Conservation (phyloP, 352 stramenopile species). For the Phytopythium oedochilum region DNA sequence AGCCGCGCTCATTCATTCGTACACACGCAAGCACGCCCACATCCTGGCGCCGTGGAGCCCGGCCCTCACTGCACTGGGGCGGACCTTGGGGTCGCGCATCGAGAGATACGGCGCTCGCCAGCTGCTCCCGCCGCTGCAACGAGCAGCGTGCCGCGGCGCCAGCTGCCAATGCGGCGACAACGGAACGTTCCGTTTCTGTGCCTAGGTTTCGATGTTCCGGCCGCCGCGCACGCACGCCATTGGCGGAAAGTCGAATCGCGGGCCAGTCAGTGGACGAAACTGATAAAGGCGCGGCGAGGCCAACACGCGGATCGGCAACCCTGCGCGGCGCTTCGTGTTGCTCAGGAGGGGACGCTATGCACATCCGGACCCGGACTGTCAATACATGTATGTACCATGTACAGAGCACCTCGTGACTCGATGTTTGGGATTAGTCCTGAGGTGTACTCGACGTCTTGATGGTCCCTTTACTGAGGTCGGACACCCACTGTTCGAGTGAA, state of each 20-base stretch:
- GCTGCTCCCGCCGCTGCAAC: conserved; percentile 1
- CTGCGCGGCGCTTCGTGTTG: neutral
- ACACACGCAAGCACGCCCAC: too few species aligned
- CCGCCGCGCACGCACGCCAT: neutral
- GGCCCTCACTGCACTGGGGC: too few species aligned
- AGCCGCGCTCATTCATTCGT: too few species aligned
- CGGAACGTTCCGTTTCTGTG: neutral
- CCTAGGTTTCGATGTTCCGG: neutral
- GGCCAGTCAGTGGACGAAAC: neutral
- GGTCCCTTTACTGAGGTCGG: too few species aligned
- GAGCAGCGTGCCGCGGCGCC: neutral
- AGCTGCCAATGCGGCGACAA: neutral
- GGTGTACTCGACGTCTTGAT: too few species aligned
- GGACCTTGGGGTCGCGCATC: neutral
- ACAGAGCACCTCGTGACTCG: too few species aligned
- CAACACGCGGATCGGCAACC: neutral
- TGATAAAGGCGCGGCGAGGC: neutral
- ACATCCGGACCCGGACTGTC: neutral
- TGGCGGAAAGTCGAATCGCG: neutral
- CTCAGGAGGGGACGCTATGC: too few species aligned
- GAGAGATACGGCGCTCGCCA: conserved; percentile 2
- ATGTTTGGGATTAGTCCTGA: too few species aligned
- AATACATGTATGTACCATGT: too few species aligned
- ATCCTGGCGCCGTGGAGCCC: too few species aligned
- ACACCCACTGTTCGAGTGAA: too few species aligned